Conservation (phyloP, 163 green algal species). For the Prototheca wickerhamii region DNA sequence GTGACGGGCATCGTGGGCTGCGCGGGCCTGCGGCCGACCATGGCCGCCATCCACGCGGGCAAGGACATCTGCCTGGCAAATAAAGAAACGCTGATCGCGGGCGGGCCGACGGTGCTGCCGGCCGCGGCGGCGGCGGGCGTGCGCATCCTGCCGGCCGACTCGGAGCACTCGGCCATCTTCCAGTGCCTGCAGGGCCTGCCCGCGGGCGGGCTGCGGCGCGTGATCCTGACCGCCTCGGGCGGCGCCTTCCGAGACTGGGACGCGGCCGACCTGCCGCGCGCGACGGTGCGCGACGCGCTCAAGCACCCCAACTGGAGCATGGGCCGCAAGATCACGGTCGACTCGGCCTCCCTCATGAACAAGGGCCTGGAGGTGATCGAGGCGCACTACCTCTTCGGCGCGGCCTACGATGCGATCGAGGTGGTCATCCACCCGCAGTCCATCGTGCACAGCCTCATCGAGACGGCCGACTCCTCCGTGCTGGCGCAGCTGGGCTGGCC, state of each 20-base stretch:
- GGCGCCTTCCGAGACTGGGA: slow-evolving; percentile 94
- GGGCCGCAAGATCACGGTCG: slow-evolving; percentile 97
- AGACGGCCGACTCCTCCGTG: slow-evolving; percentile 91
- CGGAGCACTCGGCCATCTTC: slow-evolving; percentile 96
- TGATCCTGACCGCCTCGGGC: slow-evolving; percentile 96
- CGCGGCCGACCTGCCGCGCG: slow-evolving; percentile 80
- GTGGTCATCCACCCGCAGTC: slow-evolving; percentile 98
- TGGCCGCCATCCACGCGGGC: slow-evolving; percentile 81
- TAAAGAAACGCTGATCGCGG: slow-evolving; percentile 99
- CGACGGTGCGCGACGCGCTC: slow-evolving; percentile 74
- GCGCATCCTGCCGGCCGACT: slow-evolving; percentile 93
- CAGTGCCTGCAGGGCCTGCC: slow-evolving; percentile 92
- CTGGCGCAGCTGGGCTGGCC: slow-evolving; percentile 92
- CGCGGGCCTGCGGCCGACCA: slow-evolving; percentile 88
- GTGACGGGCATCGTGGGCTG: slow-evolving; percentile 93
- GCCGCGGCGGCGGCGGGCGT: slow-evolving; percentile 81
- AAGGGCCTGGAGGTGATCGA: slow-evolving; percentile 97
- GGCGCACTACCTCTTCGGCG: slow-evolving; percentile 97
- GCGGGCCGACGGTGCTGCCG: slow-evolving; percentile 86
- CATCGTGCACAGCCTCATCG: slow-evolving; percentile 99
- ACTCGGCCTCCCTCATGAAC: slow-evolving; percentile 99
- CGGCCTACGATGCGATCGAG: slow-evolving; percentile 96
- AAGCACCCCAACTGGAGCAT: slow-evolving; percentile 95
- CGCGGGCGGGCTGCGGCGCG: slow-evolving; percentile 83
- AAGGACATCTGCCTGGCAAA: slow-evolving; percentile 99